phyloP scores from a whole-genome alignment of 805 yeast species.

The Cyberlindnera saturnus region DNA sequence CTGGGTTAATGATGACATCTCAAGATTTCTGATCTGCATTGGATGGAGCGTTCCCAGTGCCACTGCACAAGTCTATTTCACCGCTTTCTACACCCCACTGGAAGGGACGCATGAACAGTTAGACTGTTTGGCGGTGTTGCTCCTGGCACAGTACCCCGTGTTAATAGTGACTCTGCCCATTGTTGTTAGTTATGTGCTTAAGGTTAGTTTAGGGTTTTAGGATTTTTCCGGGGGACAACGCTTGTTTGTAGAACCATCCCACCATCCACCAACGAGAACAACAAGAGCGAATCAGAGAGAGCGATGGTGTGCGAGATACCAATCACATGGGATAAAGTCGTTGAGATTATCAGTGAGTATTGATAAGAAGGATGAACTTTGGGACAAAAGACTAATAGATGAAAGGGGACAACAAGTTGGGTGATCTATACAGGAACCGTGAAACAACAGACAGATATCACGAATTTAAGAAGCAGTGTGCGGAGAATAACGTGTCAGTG shows the following conservation, averaged over 20 bases:
- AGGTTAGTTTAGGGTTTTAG: slow-evolving; percentile 7
- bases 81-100: slow-evolving; percentile 81
- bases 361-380: background rate
- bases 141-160: slow-evolving; percentile 68
- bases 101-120: slow-evolving; percentile 47
- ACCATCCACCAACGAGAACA: too few species aligned
- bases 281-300: background rate
- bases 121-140: slow-evolving; percentile 76
- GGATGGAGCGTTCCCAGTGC: slow-evolving; percentile 83
- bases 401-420: slow-evolving; percentile 8
- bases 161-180: slow-evolving; percentile 70
- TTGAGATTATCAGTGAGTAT: slow-evolving; percentile 9
- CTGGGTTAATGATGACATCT: slow-evolving; percentile 54
- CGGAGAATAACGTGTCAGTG: slow-evolving; percentile 31
- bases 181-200: slow-evolving; percentile 28
- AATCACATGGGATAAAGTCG: slow-evolving; percentile 15
- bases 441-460: slow-evolving; percentile 38
- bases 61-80: slow-evolving; percentile 79
- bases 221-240: background rate
- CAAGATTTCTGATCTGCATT: slow-evolving; percentile 67
- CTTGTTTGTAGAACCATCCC: too few species aligned
- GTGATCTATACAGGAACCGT: slow-evolving; percentile 36
- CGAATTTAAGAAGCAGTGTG: slow-evolving; percentile 37
- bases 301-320: slow-evolving; percentile 5
- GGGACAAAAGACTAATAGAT: slow-evolving; percentile 1